Evolutionary conservation across 495 filamentous ascomycete genomes (phyloP).

Genomic region (Trichocladium antarcticum): DNA sequence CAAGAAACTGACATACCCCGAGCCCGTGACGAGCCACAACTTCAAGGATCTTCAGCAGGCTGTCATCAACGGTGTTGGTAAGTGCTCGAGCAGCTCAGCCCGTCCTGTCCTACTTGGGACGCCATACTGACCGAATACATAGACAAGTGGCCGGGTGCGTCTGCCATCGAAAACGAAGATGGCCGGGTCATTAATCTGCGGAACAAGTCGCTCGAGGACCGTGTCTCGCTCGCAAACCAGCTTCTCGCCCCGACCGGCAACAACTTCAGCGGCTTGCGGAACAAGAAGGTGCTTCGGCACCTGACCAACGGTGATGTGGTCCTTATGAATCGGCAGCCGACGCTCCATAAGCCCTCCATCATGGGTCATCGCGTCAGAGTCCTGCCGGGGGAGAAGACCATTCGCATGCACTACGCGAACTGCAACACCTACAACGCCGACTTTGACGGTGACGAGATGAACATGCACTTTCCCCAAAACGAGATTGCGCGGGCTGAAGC

Average conservation of each 20-base stretch:
- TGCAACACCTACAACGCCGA: constrained; percentile 99
- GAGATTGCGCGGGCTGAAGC: constrained; percentile 89
- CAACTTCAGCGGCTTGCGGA: constrained; percentile 60
- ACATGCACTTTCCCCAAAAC: constrained; percentile 99
- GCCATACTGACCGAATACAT: too few species aligned
- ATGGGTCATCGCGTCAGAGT: constrained; percentile 96
- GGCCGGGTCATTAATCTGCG: constrained; percentile 82
- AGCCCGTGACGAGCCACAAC: constrained; percentile 94
- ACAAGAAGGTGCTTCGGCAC: constrained; percentile 96
- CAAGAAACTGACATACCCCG: constrained; percentile 89
- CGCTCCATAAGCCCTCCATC: constrained; percentile 98
- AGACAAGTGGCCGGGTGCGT: constrained; percentile 87
- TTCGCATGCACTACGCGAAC: constrained; percentile 99
- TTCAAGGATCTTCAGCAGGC: constrained; percentile 89
- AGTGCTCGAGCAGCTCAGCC: constrained; percentile 86
- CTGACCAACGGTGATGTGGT: constrained; percentile 93
- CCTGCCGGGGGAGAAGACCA: constrained; percentile 84
- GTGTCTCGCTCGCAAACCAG: constrained; percentile 78
- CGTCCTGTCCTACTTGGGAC: background rate
- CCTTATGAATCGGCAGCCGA: constrained; percentile 99
- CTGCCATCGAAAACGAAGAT: constrained; percentile 89
- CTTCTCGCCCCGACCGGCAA: constrained; percentile 78
- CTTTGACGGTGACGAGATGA: constrained; percentile 99
- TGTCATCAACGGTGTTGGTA: constrained; percentile 85
- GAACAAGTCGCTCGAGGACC: constrained; percentile 74